Percentiles rank a stretch among this genome's conserved stretches.
Evolutionary conservation across 2,329 filamentous ascomycete species (phyloP).

Genomic region (Pseudocercospora musae): DNA sequence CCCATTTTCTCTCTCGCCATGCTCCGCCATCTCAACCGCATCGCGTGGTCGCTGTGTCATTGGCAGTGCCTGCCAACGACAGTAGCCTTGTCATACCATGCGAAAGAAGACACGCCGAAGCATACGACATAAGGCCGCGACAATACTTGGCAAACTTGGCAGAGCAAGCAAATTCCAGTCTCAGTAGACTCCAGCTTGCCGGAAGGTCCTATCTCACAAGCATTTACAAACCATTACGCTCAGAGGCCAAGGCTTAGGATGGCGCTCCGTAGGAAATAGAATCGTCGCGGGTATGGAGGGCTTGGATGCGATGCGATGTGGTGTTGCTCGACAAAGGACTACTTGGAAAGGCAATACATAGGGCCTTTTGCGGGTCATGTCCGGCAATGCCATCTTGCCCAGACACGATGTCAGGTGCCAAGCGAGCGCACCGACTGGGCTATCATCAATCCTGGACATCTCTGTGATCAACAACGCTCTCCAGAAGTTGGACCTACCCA

Average conservation of each 20-base stretch:
- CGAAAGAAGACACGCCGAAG: slow-evolving; percentile 1
- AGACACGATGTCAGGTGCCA: slow-evolving; percentile 12
- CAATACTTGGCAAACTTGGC: not conserved
- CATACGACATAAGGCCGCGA: not conserved
- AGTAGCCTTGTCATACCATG: not conserved
- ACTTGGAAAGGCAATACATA: not conserved
- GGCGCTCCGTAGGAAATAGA: no score
- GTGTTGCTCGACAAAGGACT: not conserved
- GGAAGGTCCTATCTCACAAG: no score
- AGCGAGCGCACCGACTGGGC: slow-evolving; percentile 9
- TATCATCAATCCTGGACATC: slow-evolving; percentile 13
- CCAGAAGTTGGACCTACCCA: not conserved
- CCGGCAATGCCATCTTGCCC: slow-evolving; percentile 2
- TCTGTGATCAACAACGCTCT: slow-evolving; percentile 5
- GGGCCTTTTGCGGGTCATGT: slow-evolving; percentile 3
- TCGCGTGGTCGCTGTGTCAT: not conserved
- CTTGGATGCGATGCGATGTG: no score
- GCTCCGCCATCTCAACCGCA: not conserved
- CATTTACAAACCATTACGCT: no score
- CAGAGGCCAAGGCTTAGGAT: no score
- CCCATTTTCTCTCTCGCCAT: not conserved
- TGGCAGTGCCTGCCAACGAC: not conserved
- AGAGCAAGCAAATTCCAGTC: not conserved
- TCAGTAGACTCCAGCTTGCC: not conserved
- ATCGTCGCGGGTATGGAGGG: no score